Evolutionary conservation across 2,329 filamentous ascomycete genomes (phyloP), one percentile per base, ranked within the genome.

Genomic region (Fusarium sp.): DNA sequence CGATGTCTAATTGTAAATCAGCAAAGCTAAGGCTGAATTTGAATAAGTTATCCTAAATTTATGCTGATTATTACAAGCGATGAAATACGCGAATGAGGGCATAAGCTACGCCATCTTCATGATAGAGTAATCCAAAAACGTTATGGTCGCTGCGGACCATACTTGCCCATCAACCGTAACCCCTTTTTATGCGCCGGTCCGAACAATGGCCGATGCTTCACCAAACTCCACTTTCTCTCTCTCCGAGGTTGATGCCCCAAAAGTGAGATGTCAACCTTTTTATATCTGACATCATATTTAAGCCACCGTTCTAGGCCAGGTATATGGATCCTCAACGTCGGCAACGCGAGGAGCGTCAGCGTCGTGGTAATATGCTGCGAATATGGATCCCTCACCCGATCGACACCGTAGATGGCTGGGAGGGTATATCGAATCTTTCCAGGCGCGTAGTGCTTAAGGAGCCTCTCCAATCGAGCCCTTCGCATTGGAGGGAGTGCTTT

Each of bases 401-500:
- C 77, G 4, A 80, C 76, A 10, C 79, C 77, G 71, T 88, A 88
- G 10, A 89, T 73, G 2, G 82, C 87, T 0, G 87, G 87, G 4
- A 89, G 74, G 0, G 85, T 85, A 62, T 81, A 88, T 14, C 87
- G 79, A 15, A 84, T 80, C 72, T 88, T 88, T 0, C 82, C 84
- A 0, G 85, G 85, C 0, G 86, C 86, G 53, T 84, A 80, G 9
- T 78, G 74, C 59, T 81, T 83, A 18, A 89, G 80, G 11, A 83
- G 56, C 4, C 75, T 75, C 29, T 80, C 78, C 1, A 88, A 76
- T 17, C 69, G 66, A 4, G 71, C 58, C 43, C 79, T 51, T 70
- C 77, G 59, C 57, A 72, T 50, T 4, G 71, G 67, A 3, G 72
- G 55, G 4, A 88, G 78, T 0, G 78, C 78, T 39, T 80, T 80